Conservation (phyloP, 305 asterid genomes). For the Fraxinus velutina region DNA sequence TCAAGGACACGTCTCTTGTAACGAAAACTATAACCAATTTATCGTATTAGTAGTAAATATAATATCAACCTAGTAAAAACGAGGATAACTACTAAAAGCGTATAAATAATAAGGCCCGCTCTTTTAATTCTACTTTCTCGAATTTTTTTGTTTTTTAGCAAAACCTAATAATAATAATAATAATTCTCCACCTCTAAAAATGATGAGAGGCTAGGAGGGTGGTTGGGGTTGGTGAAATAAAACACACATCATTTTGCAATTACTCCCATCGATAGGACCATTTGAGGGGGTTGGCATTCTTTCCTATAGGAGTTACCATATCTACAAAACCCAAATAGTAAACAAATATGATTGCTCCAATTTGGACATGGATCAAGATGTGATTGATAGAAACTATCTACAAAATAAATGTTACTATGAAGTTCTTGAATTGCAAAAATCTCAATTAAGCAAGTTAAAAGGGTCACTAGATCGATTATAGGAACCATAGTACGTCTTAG, state of each 20-base stretch:
- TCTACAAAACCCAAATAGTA: neutral
- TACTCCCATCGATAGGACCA: constrained; percentile 28
- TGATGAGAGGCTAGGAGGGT: constrained; percentile 35
- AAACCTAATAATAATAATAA: no score
- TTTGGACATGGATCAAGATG: neutral
- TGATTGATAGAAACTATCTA: neutral
- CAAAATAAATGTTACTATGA: neutral
- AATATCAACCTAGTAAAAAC: neutral
- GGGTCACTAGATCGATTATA: neutral
- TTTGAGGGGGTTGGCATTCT: neutral
- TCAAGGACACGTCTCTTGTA: neutral
- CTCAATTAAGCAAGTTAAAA: neutral
- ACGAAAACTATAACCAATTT: neutral
- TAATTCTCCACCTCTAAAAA: neutral
- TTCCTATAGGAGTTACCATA: neutral
- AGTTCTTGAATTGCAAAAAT: neutral
- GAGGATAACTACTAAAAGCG: neutral
- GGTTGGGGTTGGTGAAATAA: constrained; percentile 55
- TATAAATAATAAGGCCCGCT: neutral
- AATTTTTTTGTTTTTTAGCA: no score
- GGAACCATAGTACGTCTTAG: neutral
- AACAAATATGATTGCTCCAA: neutral
- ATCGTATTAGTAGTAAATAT: neutral
- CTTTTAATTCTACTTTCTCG: neutral
- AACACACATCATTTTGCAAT: constrained; percentile 35